Percentiles rank a stretch among this genome's conserved stretches.
phyloP scores from a whole-genome alignment of 139 green algal genomes.

The Bryopsis sp. region DNA sequence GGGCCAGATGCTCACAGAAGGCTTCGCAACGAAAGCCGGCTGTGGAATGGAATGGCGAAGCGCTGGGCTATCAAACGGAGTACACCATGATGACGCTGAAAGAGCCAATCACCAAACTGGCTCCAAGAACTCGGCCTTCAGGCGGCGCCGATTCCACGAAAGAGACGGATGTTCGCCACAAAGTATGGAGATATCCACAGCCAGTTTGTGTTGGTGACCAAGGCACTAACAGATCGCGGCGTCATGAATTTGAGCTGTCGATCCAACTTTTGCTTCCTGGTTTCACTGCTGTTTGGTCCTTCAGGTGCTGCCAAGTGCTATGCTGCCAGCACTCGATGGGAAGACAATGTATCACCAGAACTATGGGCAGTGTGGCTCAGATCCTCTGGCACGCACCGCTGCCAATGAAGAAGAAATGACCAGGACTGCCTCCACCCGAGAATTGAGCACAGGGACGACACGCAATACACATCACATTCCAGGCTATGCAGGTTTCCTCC shows the following conservation, averaged over 20 bases:
- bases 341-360: slow-evolving; percentile 12
- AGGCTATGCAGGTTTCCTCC: slow-evolving; percentile 28
- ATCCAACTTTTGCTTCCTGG: too few species aligned
- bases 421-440: not conserved
- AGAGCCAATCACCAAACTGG: not conserved
- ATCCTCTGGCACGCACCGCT: slow-evolving; percentile 22
- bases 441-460: slow-evolving; percentile 22
- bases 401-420: slow-evolving; percentile 18
- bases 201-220: too few species aligned
- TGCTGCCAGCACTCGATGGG: slow-evolving; percentile 6
- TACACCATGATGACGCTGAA: not conserved
- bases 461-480: slow-evolving; percentile 23
- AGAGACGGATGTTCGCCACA: too few species aligned
- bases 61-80: not conserved
- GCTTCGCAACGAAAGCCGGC: too few species aligned
- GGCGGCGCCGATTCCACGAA: too few species aligned
- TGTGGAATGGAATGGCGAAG: not conserved
- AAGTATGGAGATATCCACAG: too few species aligned
- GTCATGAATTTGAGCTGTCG: too few species aligned
- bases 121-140: too few species aligned
- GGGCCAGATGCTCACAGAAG: too few species aligned
- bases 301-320: slow-evolving; percentile 5
- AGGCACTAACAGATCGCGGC: too few species aligned
- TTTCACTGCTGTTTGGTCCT: not conserved
- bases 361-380: slow-evolving; percentile 16